phyloP scores from a whole-genome alignment of 768 basidiomycete genomes.

The Termitomyces sp. region DNA sequence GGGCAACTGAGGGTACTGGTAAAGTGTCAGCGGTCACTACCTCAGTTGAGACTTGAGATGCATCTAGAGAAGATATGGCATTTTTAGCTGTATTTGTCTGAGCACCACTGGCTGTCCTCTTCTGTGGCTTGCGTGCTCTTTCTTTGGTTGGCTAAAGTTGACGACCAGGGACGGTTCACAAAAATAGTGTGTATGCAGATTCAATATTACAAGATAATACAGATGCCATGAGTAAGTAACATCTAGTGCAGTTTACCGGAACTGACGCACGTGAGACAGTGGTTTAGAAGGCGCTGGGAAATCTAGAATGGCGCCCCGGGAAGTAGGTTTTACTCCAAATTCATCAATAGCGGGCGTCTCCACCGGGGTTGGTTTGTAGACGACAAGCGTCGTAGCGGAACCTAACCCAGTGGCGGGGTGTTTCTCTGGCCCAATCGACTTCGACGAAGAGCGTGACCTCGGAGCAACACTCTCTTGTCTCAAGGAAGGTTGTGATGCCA shows the following conservation, averaged over 20 bases:
- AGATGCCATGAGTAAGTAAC: conserved; percentile 33
- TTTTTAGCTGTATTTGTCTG: neutral
- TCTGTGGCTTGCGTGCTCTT: conserved; percentile 62
- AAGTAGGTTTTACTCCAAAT: conserved; percentile 35
- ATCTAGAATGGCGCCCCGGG: conserved; percentile 18
- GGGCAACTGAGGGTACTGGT: neutral
- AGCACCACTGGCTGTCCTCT: conserved; percentile 8
- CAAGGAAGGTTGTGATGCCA: conserved; percentile 19
- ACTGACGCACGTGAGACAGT: conserved; percentile 84
- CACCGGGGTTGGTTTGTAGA: conserved; percentile 46
- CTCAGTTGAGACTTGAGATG: neutral
- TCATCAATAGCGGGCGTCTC: conserved; percentile 42
- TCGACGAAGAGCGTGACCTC: neutral
- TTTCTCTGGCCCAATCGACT: conserved; percentile 9
- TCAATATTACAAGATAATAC: conserved; percentile 18
- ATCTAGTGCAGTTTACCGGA: conserved; percentile 51
- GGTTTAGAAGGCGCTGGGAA: conserved; percentile 49
- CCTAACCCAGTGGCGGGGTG: conserved; percentile 42
- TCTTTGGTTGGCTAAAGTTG: conserved; percentile 65
- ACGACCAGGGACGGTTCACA: conserved; percentile 10
- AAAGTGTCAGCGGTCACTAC: neutral
- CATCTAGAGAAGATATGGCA: neutral
- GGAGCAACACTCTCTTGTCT: conserved; percentile 7
- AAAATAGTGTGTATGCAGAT: conserved; percentile 12
- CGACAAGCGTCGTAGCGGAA: conserved; percentile 72